Base-by-base conservation (phyloP, 345 rosid species). In the Angophora floribunda region DNA sequence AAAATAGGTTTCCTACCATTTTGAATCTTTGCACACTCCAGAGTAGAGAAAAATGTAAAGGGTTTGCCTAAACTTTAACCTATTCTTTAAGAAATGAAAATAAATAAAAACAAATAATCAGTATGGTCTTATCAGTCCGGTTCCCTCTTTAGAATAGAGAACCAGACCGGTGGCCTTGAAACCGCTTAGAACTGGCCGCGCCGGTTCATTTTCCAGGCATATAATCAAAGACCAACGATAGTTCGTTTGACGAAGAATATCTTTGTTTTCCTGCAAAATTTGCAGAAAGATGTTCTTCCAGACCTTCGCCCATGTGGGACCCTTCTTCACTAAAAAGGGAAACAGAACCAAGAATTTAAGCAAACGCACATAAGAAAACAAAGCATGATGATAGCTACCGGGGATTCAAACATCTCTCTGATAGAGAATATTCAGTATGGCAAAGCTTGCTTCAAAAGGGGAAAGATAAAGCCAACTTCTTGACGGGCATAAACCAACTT, bases 91-190 rank as follows among this genome's bases (percentile, higher is more conserved):
- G 10, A 13, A 59, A 59, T 13, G 10, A n/a, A n/a, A n/a, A n/a
- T n/a, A n/a, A n/a, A n/a, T n/a, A n/a, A n/a, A n/a, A n/a, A n/a
- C n/a, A 59, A 4, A 26, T 59, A 59, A 59, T 59, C 0, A 0
- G 1, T 59, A 1, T 5, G 14, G 32, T 11, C 26, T 5, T 0
- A n/a, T n/a, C n/a, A n/a, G n/a, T n/a, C n/a, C n/a, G n/a, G n/a
- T n/a, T n/a, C n/a, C n/a, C n/a, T n/a, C n/a, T n/a, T n/a, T n/a
- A n/a, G n/a, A n/a, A n/a, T n/a, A n/a, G n/a, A n/a, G n/a, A n/a
- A n/a, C n/a, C n/a, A n/a, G n/a, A n/a, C n/a, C n/a, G n/a, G n/a
- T n/a, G n/a, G n/a, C n/a, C n/a, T n/a, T n/a, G n/a, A n/a, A n/a
- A n/a, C n/a, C n/a, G n/a, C n/a, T n/a, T n/a, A n/a, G n/a, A n/a